phyloP scores from a whole-genome alignment of 2,329 filamentous ascomycete genomes.

The Aureobasidium sp. region DNA sequence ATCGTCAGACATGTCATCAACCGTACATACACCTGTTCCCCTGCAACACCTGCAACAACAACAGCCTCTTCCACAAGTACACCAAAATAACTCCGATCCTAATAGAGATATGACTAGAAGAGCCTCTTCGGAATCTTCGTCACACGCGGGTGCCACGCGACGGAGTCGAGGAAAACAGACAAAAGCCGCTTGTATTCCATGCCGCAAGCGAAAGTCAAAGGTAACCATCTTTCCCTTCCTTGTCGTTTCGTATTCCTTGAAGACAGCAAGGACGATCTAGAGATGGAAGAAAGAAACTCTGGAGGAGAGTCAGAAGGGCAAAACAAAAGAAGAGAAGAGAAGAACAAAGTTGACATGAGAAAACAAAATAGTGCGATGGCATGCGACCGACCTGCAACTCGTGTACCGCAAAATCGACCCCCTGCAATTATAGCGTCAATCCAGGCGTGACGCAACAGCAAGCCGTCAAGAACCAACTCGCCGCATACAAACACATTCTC shows the following conservation, averaged over 20 bases:
- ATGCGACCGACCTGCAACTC: background rate
- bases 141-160: background rate
- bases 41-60: too few species aligned
- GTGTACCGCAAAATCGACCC: background rate
- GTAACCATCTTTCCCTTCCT: background rate
- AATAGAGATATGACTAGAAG: background rate
- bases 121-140: background rate
- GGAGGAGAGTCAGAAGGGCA: too few species aligned
- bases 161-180: background rate
- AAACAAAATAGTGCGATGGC: background rate
- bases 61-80: background rate
- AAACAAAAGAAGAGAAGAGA: constrained; percentile 5
- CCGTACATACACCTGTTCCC: background rate
- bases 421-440: background rate
- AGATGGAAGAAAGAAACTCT: too few species aligned
- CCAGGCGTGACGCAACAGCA: constrained; percentile 8
- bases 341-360: background rate
- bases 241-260: too few species aligned
- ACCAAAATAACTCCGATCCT: background rate
- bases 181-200: constrained; percentile 9
- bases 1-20: too few species aligned
- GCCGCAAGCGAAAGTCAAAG: constrained; percentile 13
- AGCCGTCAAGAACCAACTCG: constrained; percentile 1
- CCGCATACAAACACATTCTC: background rate
- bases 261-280: too few species aligned